Evolutionary conservation across 148 eudicot genomes (phyloP).

Genomic region (Cornus kousa): DNA sequence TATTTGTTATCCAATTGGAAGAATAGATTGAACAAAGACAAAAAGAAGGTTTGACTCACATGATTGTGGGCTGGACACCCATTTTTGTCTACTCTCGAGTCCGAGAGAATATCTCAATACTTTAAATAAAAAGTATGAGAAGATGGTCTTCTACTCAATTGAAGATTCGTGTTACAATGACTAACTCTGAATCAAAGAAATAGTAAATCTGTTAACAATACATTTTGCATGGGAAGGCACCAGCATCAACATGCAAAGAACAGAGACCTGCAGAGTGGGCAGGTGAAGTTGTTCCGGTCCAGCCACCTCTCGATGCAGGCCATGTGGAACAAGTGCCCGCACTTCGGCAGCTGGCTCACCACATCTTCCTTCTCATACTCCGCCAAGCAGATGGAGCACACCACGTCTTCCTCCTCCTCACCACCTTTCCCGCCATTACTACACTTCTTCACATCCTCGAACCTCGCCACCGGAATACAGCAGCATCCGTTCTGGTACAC

Average conservation of each 20-base stretch:
- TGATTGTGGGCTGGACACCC: no score
- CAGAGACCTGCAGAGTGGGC: conserved; percentile 75
- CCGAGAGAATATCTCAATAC: no score
- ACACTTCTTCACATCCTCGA: conserved; percentile 28
- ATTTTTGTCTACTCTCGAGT: no score
- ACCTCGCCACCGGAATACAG: conserved; percentile 31
- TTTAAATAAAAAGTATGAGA: no score
- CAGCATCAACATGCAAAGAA: conserved; percentile 16
- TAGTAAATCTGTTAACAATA: no score
- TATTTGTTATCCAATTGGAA: no score
- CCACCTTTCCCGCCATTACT: background rate
- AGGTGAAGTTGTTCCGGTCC: conserved; percentile 46
- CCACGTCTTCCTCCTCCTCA: conserved; percentile 5
- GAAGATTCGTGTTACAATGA: no score
- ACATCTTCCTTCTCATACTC: conserved; percentile 55
- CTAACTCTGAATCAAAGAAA: no score
- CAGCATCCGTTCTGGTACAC: background rate
- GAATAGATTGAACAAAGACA: no score
- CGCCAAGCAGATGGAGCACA: conserved; percentile 68
- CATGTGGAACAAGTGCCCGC: conserved; percentile 61
- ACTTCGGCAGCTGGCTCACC: conserved; percentile 50
- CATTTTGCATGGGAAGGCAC: background rate
- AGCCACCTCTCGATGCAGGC: conserved; percentile 66
- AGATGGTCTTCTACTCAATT: no score
- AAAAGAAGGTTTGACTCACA: no score